phyloP scores from a whole-genome alignment of 768 basidiomycete species.

The Leccinum imitatum region DNA sequence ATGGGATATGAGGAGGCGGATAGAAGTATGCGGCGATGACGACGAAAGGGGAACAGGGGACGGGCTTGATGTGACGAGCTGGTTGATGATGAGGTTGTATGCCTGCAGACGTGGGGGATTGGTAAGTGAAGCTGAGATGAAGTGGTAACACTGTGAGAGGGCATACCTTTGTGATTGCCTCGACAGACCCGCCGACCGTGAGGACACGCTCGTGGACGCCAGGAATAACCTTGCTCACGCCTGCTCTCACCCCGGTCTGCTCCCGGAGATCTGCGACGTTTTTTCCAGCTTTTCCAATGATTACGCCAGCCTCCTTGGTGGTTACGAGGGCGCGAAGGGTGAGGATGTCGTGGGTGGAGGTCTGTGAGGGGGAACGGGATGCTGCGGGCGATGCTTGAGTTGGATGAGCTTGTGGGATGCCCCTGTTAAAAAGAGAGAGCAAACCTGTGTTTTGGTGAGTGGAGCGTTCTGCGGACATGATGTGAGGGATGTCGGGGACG shows the following conservation, averaged over 20 bases:
- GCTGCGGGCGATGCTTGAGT: conserved; percentile 53
- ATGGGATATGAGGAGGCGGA: conserved; percentile 97
- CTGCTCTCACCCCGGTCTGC: conserved; percentile 95
- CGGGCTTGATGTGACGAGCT: conserved; percentile 82
- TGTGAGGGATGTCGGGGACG: conserved; percentile 32
- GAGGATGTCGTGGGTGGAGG: conserved; percentile 64
- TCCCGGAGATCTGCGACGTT: conserved; percentile 97
- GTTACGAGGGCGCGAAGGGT: conserved; percentile 94
- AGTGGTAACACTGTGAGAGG: neutral
- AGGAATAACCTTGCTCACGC: conserved; percentile 97
- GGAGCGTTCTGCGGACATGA: conserved; percentile 68
- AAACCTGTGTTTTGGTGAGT: conserved; percentile 55
- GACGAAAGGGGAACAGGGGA: conserved; percentile 70
- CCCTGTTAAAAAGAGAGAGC: conserved; percentile 22
- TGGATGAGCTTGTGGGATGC: conserved; percentile 4
- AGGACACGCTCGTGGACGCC: conserved; percentile 98
- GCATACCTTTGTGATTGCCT: conserved; percentile 85
- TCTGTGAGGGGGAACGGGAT: conserved; percentile 75
- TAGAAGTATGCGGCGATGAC: conserved; percentile 69
- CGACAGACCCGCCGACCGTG: conserved; percentile 88
- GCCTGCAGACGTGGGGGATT: conserved; percentile 51
- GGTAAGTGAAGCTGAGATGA: conserved; percentile 5
- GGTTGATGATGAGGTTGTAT: conserved; percentile 90
- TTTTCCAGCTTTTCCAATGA: conserved; percentile 95
- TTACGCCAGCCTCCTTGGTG: conserved; percentile 96